Conservation (phyloP, 225 moss, liverwort and hornwort genomes). For the Thuidium tamariscinum region DNA sequence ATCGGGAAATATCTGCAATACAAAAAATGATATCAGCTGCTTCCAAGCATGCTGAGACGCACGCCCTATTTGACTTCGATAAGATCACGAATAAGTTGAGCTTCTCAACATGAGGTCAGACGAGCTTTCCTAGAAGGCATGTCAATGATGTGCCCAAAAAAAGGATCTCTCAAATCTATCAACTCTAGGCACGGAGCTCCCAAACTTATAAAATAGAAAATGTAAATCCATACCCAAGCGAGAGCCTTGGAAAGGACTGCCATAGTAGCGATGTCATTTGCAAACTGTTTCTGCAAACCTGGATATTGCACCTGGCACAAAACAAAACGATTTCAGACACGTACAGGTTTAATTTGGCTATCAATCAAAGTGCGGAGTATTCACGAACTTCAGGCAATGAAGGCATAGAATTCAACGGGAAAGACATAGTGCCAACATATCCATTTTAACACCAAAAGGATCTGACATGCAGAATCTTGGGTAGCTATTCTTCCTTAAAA, state of each 20-base stretch:
- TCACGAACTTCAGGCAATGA: neutral
- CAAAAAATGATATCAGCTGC: neutral
- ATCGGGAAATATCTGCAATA: constrained; percentile 70
- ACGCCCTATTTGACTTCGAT: neutral
- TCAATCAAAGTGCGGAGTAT: neutral
- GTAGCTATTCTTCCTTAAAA: neutral
- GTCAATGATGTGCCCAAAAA: neutral
- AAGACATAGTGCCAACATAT: neutral
- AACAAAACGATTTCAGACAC: neutral
- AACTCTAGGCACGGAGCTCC: neutral
- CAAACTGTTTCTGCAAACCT: constrained; percentile 71
- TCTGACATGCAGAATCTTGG: neutral
- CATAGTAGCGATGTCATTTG: constrained; percentile 76
- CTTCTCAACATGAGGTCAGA: neutral
- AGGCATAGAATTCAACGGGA: neutral
- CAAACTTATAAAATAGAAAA: neutral
- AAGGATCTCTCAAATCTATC: neutral
- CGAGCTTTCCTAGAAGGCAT: neutral
- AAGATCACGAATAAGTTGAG: neutral
- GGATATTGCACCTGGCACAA: constrained; percentile 80
- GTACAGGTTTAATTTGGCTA: neutral
- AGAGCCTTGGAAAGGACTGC: constrained; percentile 77
- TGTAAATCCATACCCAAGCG: constrained; percentile 53
- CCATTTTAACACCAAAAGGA: neutral
- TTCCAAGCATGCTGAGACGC: neutral